Conservation (phyloP, 192 early-diverging fungal genomes). For the Fimicolochytrium jonesii region DNA sequence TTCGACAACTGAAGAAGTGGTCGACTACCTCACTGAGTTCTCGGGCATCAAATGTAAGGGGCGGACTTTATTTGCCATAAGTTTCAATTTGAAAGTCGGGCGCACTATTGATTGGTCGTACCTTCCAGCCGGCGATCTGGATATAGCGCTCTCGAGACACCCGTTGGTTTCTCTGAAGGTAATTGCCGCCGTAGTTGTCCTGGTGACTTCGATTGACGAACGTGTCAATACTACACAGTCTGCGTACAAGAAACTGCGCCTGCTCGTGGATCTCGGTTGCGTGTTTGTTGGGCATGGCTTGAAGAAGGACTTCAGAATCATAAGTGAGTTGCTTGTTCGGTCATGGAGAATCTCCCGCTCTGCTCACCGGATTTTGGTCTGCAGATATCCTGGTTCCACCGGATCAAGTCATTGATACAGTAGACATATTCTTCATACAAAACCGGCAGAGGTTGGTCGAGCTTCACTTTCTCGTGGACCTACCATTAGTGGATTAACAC, state of each 20-base stretch:
- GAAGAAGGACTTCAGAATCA: conserved; percentile 92
- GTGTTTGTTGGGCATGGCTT: conserved; percentile 93
- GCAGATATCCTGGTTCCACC: conserved; percentile 81
- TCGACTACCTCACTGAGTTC: conserved; percentile 89
- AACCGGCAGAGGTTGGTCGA: conserved; percentile 63
- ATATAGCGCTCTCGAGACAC: conserved; percentile 62
- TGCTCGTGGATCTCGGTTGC: conserved; percentile 86
- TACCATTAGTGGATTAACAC: too few species aligned
- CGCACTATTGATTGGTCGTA: too few species aligned
- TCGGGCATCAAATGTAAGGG: conserved; percentile 83
- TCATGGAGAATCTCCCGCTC: too few species aligned
- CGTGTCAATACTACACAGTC: too few species aligned
- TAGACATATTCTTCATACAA: conserved; percentile 84
- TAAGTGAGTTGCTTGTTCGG: conserved; percentile 72
- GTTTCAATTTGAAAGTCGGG: too few species aligned
- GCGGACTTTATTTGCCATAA: too few species aligned
- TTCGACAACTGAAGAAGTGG: conserved; percentile 73
- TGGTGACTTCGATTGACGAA: not conserved
- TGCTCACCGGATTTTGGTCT: conserved; percentile 9
- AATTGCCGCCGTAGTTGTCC: not conserved
- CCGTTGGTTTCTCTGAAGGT: conserved; percentile 85
- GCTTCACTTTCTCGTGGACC: too few species aligned
- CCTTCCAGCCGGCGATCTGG: conserved; percentile 80
- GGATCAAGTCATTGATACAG: conserved; percentile 86
- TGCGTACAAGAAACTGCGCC: conserved; percentile 87